Evolutionary conservation across 1,139 yeast genomes (phyloP), one percentile per base, ranked within the genome.

Genomic region (Nematodospora anomalae): DNA sequence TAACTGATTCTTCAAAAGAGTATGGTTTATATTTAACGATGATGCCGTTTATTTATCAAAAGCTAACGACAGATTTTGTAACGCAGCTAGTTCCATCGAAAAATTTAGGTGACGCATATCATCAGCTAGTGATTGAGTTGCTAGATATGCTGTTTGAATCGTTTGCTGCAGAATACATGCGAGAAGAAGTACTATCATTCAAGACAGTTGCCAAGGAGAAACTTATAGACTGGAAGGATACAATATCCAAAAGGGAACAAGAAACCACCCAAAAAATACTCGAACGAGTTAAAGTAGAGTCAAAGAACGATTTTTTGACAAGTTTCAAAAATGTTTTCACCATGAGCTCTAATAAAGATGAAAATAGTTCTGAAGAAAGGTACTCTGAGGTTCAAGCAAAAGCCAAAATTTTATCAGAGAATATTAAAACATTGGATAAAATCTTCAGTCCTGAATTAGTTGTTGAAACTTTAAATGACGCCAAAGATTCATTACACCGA

Each of bases 301-400:
- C 73, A 1, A 71, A 70, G 35, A 67, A 61, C 44, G 76, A 71
- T 45, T 69, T 71, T 41, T 61, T 80, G 37, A 63, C 80, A 26
- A 76, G 81, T 50, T 83, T 83, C 56, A 76, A 79, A 20, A 82
- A 79, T 47, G 81, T 83, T 53, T 65, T 76, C 40, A 66, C 75
- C 8, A 71, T 76, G 30, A 69, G 66, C 45, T 45, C 53, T 4
- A 37, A 43, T 3, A 26, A 23, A 12, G 43, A 43, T 12, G 48
- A 40, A 6, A 49, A 45, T 2, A 35, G 36, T 6, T 49, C 46
- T 1, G 47, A 38, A 2, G 55, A 58, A 28, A 59, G 57, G 25
- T 65, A 58, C 37, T 63, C 74, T 0, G 70, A 66, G 38, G 58
- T 68, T 28, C 71, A 68, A 43, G 73, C 75, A 2, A 61, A 68